A percentile compares a stretch with the other conserved stretches of the same genome.
These are phyloP conservation scores for Berberis vulgaris DNA, from an alignment of 164 flowering plant genomes.

Conservation along the genomic window DNA sequence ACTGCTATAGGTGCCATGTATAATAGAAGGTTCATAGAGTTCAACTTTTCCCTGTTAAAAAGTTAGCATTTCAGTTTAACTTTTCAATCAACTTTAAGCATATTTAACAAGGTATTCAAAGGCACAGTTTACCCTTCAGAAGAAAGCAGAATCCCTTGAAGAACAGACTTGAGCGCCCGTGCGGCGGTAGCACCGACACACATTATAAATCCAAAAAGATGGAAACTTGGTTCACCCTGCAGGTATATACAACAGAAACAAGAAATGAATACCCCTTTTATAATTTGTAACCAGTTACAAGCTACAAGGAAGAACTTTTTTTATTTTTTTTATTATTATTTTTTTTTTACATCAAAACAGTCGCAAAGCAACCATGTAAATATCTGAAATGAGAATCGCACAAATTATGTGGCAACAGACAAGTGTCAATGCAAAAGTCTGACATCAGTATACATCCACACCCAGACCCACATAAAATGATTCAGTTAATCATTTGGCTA, in stretches of 20 bases:
- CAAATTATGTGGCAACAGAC: too few relatives aligned
- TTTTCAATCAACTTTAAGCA: neutral
- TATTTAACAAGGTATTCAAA: neutral
- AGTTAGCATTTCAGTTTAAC: constrained; percentile 3
- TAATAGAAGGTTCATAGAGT: constrained; percentile 60
- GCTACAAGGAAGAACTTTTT: too few relatives aligned
- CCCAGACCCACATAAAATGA: too few relatives aligned
- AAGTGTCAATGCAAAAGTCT: too few relatives aligned
- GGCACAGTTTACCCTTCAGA: constrained; percentile 46
- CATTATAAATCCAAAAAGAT: constrained; percentile 55
- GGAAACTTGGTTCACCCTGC: constrained; percentile 64
- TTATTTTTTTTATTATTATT: too few relatives aligned
- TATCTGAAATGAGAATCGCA: too few relatives aligned
- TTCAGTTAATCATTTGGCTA: too few relatives aligned
- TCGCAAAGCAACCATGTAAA: too few relatives aligned
- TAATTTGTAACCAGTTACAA: too few relatives aligned
- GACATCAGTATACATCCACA: too few relatives aligned
- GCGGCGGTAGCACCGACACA: constrained; percentile 57
- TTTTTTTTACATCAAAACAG: too few relatives aligned
- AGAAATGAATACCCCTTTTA: neutral
- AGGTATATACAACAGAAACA: constrained; percentile 4
- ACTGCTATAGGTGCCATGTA: constrained; percentile 74
- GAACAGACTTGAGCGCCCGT: constrained; percentile 52
- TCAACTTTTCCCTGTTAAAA: constrained; percentile 48
- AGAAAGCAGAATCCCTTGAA: constrained; percentile 47